Evolutionary conservation across 371 early-diverging fungal genomes (phyloP).

Genomic region (Mortierella sp.): DNA sequence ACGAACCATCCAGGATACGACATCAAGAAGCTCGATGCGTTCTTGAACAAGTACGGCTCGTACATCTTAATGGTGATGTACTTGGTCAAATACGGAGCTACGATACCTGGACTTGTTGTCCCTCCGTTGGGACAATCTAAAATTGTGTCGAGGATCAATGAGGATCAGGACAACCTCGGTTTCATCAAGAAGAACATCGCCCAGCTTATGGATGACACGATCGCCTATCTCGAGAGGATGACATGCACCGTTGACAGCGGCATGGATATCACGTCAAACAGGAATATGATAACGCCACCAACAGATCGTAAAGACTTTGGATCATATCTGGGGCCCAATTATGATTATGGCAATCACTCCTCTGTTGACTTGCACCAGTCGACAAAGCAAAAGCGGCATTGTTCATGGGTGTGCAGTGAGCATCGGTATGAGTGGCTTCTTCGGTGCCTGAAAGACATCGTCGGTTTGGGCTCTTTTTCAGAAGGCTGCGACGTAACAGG

Average conservation of each 20-base stretch:
- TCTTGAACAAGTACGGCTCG: slow-evolving; percentile 6
- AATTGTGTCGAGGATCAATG: slow-evolving; percentile 2
- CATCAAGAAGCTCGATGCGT: background rate
- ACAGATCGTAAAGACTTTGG: slow-evolving; percentile 8
- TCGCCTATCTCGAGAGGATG: background rate
- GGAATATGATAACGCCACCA: background rate
- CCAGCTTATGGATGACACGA: background rate
- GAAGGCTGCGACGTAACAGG: no score
- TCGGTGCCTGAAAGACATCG: background rate
- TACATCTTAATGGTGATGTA: background rate
- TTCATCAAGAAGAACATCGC: background rate
- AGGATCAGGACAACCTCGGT: no score
- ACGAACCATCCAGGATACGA: slow-evolving; percentile 8
- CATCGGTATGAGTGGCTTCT: background rate
- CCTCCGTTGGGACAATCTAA: slow-evolving; percentile 1
- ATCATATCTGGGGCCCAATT: slow-evolving; percentile 3
- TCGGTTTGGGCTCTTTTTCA: background rate
- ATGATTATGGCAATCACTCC: background rate
- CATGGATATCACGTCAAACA: background rate
- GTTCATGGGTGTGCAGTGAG: background rate
- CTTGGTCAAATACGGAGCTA: slow-evolving; percentile 2
- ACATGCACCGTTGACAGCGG: background rate
- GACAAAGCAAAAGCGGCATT: background rate
- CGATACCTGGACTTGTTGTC: background rate
- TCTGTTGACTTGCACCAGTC: slow-evolving; percentile 4